Evolutionary conservation across 345 rosid species (phyloP).

Genomic region (Viola odorata): DNA sequence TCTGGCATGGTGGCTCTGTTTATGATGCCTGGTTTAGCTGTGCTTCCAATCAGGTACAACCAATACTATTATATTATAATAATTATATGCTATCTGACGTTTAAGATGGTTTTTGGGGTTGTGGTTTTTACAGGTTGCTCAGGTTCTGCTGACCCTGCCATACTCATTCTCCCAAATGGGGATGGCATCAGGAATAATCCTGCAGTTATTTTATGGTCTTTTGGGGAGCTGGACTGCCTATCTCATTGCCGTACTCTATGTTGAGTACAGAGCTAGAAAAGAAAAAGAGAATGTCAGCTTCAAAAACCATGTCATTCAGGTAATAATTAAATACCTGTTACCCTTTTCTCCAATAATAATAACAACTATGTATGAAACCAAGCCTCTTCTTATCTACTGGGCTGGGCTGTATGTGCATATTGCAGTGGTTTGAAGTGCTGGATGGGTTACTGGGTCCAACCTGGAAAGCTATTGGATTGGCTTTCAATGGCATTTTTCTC

Average conservation of each 20-base stretch:
- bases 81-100: not conserved
- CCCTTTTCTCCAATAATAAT: slow-evolving; percentile 18
- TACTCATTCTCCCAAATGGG: slow-evolving; percentile 93
- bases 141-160: slow-evolving; percentile 75
- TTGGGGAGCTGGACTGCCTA: slow-evolving; percentile 92
- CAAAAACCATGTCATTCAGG: slow-evolving; percentile 92
- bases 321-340: no score
- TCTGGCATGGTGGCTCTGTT: slow-evolving; percentile 86
- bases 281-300: slow-evolving; percentile 79
- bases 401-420: not conserved
- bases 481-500: slow-evolving; percentile 78
- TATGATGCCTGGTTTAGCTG: slow-evolving; percentile 95
- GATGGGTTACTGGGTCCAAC: slow-evolving; percentile 74
- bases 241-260: slow-evolving; percentile 70
- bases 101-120: not conserved
- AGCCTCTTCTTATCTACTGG: not conserved
- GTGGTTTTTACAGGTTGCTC: slow-evolving; percentile 63
- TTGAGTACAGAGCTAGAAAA: slow-evolving; percentile 69
- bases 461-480: slow-evolving; percentile 81
- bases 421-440: slow-evolving; percentile 85
- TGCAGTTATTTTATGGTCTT: slow-evolving; percentile 73
- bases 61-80: not conserved
- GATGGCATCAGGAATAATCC: slow-evolving; percentile 68
- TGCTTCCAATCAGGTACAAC: slow-evolving; percentile 64
- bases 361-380: not conserved